A percentile compares a stretch with the other conserved stretches of the same genome.
These are phyloP conservation scores for Backusella parvicylindrica DNA, from an alignment of 192 early-diverging fungal species.

Conservation along the genomic window DNA sequence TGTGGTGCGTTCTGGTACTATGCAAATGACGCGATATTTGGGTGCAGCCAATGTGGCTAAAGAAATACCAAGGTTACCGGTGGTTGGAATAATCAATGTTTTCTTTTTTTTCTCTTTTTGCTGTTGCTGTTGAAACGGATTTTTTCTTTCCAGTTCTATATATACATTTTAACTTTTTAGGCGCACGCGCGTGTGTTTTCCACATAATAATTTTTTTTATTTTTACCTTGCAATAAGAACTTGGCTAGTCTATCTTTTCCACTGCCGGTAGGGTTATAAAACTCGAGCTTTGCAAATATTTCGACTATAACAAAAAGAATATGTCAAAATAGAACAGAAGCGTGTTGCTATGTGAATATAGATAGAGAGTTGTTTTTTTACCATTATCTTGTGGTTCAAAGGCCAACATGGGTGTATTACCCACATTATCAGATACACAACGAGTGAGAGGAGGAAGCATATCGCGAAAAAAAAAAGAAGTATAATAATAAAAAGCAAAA, in stretches of 20 bases:
- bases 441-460: conserved; percentile 21
- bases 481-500: neutral
- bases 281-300: conserved; percentile 73
- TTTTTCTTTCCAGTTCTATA: neutral
- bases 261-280: conserved; percentile 63
- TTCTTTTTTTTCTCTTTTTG: conserved; percentile 23
- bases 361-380: too few species aligned
- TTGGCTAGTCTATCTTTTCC: conserved; percentile 76
- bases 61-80: conserved; percentile 69
- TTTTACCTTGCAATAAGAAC: conserved; percentile 35
- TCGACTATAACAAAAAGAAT: conserved; percentile 39
- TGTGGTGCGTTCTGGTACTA: conserved; percentile 74
- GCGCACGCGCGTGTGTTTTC: too few species aligned
- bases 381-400: conserved; percentile 13
- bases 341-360: too few species aligned
- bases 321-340: too few species aligned
- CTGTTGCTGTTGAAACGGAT: neutral
- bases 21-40: conserved; percentile 45
- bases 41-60: conserved; percentile 53
- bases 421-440: conserved; percentile 24
- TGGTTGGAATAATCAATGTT: conserved; percentile 64
- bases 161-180: neutral
- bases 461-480: neutral
- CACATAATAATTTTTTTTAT: neutral
- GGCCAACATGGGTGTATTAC: conserved; percentile 30